Percentiles rank a stretch among this genome's conserved stretches.
Conservation (phyloP, 129 eudicot genomes). For the Oenanthe sinensis region DNA sequence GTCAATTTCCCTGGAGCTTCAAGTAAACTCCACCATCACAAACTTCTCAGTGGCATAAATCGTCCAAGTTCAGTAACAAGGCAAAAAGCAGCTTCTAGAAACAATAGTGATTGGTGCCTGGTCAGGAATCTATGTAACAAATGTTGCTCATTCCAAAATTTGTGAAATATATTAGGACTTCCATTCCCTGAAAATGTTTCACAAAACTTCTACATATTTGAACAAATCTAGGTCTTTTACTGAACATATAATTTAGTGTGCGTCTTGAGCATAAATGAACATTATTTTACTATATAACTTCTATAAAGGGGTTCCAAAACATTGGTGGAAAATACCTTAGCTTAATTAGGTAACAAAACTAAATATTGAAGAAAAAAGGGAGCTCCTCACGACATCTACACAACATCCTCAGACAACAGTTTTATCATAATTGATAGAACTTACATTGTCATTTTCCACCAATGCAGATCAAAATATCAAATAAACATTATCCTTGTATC, state of each 20-base stretch:
- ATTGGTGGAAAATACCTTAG: background rate
- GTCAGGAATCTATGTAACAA: background rate
- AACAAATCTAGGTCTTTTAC: background rate
- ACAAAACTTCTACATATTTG: background rate
- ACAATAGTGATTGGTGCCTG: background rate
- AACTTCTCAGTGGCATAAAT: background rate
- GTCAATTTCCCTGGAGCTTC: background rate
- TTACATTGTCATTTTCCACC: background rate
- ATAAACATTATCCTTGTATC: background rate
- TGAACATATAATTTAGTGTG: background rate
- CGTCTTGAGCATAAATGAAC: background rate
- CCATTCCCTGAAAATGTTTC: background rate
- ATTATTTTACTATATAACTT: background rate
- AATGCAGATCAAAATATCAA: background rate
- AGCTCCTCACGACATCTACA: background rate
- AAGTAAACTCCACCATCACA: background rate
- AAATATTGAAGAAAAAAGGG: background rate
- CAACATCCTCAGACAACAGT: background rate
- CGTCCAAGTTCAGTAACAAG: background rate
- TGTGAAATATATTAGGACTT: background rate
- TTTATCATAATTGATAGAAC: background rate
- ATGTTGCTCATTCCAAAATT: background rate
- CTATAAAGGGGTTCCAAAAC: background rate
- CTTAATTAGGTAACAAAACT: background rate
- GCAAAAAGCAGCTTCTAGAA: background rate